Evolutionary conservation across 257 asterid species (phyloP), one percentile per base, ranked within the genome.

Genomic region (Eustoma russellianum): DNA sequence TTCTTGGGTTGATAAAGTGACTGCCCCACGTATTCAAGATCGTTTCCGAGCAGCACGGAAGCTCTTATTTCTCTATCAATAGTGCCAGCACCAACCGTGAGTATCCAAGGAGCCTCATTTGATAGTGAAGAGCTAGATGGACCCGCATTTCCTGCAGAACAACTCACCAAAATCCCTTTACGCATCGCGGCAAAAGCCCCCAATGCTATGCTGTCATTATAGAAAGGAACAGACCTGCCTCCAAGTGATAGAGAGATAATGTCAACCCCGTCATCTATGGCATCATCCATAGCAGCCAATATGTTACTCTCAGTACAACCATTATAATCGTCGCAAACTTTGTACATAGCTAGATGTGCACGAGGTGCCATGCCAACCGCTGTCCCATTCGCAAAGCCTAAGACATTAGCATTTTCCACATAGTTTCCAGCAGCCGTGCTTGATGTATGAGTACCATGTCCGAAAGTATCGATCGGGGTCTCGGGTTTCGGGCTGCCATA

Each of bases 341-440:
- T 66, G 53, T 74, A 77, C 14, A 71, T 60, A 2, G 84, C 79
- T 14, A 77, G 24, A 48, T 77, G 84, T 17, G 88, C 88, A 0
- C 62, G 65, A 14, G 88, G 84, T 0, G 84, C 82, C 1, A 71
- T 48, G 0, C 88, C 88, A 5, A 33, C 66, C 0, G 88, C 81
- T 1, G 81, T 77, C 30, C 88, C n/a, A n/a, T n/a, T n/a, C n/a
- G n/a, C n/a, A n/a, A n/a, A n/a, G n/a, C n/a, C n/a, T n/a, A n/a
- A n/a, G n/a, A n/a, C n/a, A n/a, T n/a, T n/a, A n/a, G n/a, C n/a
- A n/a, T n/a, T n/a, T n/a, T n/a, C n/a, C 84, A 76, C 83, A 7
- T 67, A 66, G 33, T 33, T 64, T 6, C 88, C 88, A 0, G 77
- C 88, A 5, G 84, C 84, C 2, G 74, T 80, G 65, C 88, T 60